phyloP scores from a whole-genome alignment of 306 rosid species.

The Fragaria iinumae region DNA sequence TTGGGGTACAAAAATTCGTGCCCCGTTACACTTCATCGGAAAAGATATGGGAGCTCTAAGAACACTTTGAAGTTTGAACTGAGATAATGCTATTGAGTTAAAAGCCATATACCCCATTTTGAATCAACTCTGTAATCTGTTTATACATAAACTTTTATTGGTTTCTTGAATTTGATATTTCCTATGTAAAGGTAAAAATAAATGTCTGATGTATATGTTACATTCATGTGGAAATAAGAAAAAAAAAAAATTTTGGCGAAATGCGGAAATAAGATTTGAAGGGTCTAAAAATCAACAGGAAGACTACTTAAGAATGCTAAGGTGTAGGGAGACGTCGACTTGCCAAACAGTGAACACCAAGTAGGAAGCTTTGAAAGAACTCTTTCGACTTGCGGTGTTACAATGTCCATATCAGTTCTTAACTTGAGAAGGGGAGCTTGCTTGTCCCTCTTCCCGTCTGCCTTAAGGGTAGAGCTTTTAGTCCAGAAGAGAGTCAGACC shows the following conservation, averaged over 20 bases:
- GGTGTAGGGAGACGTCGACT: slow-evolving; percentile 78
- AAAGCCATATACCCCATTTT: background rate
- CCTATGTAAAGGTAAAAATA: slow-evolving; percentile 1
- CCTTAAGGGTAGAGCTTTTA: slow-evolving; percentile 32
- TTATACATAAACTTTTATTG: background rate
- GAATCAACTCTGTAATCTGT: background rate
- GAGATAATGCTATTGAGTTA: background rate
- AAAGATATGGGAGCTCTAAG: background rate
- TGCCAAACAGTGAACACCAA: slow-evolving; percentile 93
- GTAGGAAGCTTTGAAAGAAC: slow-evolving; percentile 70
- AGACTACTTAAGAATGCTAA: slow-evolving; percentile 71
- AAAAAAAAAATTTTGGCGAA: no score
- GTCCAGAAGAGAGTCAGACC: slow-evolving; percentile 60
- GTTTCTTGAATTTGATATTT: slow-evolving; percentile 11
- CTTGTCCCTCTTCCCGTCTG: slow-evolving; percentile 19
- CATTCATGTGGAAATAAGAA: background rate
- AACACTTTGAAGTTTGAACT: background rate
- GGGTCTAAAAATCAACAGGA: slow-evolving; percentile 51
- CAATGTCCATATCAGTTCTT: slow-evolving; percentile 63
- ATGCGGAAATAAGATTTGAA: slow-evolving; percentile 10
- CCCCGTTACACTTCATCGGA: background rate
- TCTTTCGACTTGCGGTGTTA: slow-evolving; percentile 55
- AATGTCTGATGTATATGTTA: background rate
- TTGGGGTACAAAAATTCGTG: background rate
- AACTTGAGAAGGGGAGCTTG: slow-evolving; percentile 62